phyloP scores from a whole-genome alignment of 1,139 yeast species.

The Lodderomyces orthopsilosis region DNA sequence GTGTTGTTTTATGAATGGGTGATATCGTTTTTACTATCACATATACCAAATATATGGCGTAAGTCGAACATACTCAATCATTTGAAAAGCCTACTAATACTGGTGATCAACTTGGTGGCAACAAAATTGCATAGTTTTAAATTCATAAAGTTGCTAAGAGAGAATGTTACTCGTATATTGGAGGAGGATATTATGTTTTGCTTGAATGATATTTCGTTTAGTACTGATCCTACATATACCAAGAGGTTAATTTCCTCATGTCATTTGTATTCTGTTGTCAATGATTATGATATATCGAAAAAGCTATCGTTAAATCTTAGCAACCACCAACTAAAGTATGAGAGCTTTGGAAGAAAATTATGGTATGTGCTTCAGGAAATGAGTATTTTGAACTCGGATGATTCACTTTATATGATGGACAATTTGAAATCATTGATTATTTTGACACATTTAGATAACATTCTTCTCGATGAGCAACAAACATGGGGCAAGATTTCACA shows the following conservation, averaged over 20 bases:
- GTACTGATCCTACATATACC: slow-evolving; percentile 1
- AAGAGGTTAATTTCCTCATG: slow-evolving; percentile 17
- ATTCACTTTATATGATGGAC: slow-evolving; percentile 16
- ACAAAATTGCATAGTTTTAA: slow-evolving; percentile 29
- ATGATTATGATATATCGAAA: slow-evolving; percentile 36
- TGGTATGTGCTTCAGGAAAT: slow-evolving; percentile 28
- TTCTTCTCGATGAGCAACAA: slow-evolving; percentile 25
- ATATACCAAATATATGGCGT: slow-evolving; percentile 19
- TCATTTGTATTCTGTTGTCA: slow-evolving; percentile 35
- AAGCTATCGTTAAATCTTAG: slow-evolving; percentile 27
- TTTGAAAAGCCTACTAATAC: slow-evolving; percentile 32
- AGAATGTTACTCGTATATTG: slow-evolving; percentile 16
- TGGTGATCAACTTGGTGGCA: slow-evolving; percentile 30
- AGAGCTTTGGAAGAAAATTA: slow-evolving; percentile 30
- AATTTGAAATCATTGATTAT: slow-evolving; percentile 31
- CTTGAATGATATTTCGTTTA: slow-evolving; percentile 8
- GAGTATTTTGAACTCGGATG: slow-evolving; percentile 3
- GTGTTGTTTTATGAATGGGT: slow-evolving; percentile 31
- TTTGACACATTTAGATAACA: slow-evolving; percentile 29
- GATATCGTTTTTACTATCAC: slow-evolving; percentile 25
- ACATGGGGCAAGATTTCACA: slow-evolving; percentile 29
- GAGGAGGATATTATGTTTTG: slow-evolving; percentile 14
- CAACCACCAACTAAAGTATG: slow-evolving; percentile 28
- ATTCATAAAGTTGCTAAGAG: slow-evolving; percentile 20
- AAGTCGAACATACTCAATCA: slow-evolving; percentile 18